Percentiles rank a stretch among this genome's conserved stretches.
Conservation (phyloP, 2,329 filamentous ascomycete genomes). For the Chalara sp. region DNA sequence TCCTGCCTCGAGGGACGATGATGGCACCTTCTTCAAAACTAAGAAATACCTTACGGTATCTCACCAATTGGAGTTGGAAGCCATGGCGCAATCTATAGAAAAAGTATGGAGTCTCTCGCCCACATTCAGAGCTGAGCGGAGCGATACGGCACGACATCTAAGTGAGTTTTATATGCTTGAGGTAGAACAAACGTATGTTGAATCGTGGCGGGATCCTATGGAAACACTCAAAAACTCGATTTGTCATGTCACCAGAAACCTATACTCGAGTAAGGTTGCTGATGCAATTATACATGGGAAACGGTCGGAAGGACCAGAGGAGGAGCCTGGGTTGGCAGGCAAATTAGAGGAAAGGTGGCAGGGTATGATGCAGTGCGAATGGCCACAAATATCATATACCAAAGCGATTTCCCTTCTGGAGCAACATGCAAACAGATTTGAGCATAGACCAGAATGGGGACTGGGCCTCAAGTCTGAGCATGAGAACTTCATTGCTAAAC, state of each 20-base stretch:
- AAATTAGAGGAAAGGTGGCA: conserved; percentile 65
- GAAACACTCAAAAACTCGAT: conserved; percentile 75
- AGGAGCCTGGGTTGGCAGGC: conserved; percentile 11
- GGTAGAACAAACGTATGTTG: conserved; percentile 76
- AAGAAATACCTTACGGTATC: conserved; percentile 97
- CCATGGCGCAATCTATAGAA: conserved; percentile 78
- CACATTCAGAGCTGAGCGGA: conserved; percentile 88
- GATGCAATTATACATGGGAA: conserved; percentile 38
- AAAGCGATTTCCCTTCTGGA: conserved; percentile 67
- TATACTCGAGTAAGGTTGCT: conserved; percentile 37
- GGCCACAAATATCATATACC: conserved; percentile 79
- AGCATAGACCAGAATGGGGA: conserved; percentile 63
- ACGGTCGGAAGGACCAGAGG: conserved; percentile 4
- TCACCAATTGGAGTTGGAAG: conserved; percentile 88
- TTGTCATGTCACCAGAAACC: conserved; percentile 43
- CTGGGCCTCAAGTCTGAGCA: conserved; percentile 82
- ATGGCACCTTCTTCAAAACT: conserved; percentile 66
- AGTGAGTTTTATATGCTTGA: conserved; percentile 99
- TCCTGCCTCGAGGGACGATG: conserved; percentile 23
- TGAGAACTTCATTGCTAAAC: conserved; percentile 76
- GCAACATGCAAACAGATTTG: conserved; percentile 53
- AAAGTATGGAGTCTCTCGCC: conserved; percentile 93
- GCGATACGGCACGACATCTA: conserved; percentile 86
- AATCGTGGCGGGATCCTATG: conserved; percentile 66
- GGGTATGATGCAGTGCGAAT: conserved; percentile 51